Conservation (phyloP, 2,329 filamentous ascomycete genomes). For the Xylariaceae sp. region DNA sequence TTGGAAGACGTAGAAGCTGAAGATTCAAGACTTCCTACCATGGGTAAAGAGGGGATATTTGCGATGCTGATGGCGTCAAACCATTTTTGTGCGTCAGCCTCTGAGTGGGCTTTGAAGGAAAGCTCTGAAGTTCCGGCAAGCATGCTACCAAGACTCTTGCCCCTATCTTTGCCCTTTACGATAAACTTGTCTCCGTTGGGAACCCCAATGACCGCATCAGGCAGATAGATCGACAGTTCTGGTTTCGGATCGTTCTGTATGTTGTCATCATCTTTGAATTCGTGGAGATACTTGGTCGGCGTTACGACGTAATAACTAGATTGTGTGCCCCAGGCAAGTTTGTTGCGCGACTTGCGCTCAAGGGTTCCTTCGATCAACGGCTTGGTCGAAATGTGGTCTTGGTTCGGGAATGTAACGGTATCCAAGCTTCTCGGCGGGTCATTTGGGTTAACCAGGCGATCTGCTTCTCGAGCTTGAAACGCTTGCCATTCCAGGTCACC, state of each 20-base stretch:
- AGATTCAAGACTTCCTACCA: slow-evolving; percentile 23
- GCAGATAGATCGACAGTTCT: slow-evolving; percentile 85
- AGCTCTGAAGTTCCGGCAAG: slow-evolving; percentile 77
- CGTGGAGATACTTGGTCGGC: slow-evolving; percentile 82
- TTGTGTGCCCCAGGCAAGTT: slow-evolving; percentile 71
- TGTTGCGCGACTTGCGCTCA: slow-evolving; percentile 85
- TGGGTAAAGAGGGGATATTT: slow-evolving; percentile 35
- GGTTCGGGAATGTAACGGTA: slow-evolving; percentile 79
- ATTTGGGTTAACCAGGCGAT: slow-evolving; percentile 72
- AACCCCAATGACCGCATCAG: slow-evolving; percentile 75
- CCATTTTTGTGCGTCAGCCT: slow-evolving; percentile 80
- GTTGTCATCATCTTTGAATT: slow-evolving; percentile 90
- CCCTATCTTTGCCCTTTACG: slow-evolving; percentile 90
- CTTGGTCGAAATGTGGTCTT: slow-evolving; percentile 73
- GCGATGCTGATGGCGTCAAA: slow-evolving; percentile 65
- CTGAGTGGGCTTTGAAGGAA: slow-evolving; percentile 79
- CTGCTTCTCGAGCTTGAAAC: slow-evolving; percentile 68
- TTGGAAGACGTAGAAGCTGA: slow-evolving; percentile 27
- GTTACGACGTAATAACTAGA: slow-evolving; percentile 88
- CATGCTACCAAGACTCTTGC: slow-evolving; percentile 74
- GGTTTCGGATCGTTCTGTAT: slow-evolving; percentile 68
- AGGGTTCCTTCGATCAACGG: slow-evolving; percentile 82
- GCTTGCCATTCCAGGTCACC: slow-evolving; percentile 88
- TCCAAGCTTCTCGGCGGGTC: slow-evolving; percentile 69
- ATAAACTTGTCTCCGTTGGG: slow-evolving; percentile 80